Evolutionary conservation across 2,329 filamentous ascomycete species (phyloP).

Genomic region (Paraphaeosphaeria minitans): DNA sequence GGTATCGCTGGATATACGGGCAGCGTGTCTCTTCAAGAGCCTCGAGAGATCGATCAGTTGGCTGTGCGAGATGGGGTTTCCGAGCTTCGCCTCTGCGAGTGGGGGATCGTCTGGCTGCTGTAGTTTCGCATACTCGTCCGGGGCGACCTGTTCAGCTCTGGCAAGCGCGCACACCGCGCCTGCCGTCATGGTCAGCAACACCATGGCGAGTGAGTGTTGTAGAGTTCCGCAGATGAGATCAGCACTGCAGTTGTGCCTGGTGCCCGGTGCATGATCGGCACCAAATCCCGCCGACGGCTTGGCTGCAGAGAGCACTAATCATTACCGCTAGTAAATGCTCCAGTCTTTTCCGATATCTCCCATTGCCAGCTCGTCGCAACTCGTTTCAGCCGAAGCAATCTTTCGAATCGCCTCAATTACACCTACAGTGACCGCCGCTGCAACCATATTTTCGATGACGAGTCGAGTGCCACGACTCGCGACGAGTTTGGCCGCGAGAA

Average conservation of each 20-base stretch:
- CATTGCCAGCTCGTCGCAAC: slow-evolving; percentile 6
- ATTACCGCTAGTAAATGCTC: slow-evolving; percentile 12
- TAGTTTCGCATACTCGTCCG: slow-evolving; percentile 29
- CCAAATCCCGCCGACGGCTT: slow-evolving; percentile 1
- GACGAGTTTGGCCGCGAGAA: slow-evolving; percentile 32
- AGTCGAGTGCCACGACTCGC: slow-evolving; percentile 44
- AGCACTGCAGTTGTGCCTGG: background rate
- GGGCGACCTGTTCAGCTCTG: slow-evolving; percentile 29
- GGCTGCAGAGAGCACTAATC: background rate
- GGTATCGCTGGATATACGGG: slow-evolving; percentile 1
- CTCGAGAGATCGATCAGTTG: slow-evolving; percentile 70
- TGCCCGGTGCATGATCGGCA: background rate
- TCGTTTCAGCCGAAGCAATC: slow-evolving; percentile 18
- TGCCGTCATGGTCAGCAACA: slow-evolving; percentile 76
- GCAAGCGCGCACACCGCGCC: slow-evolving; percentile 68
- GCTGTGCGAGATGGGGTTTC: slow-evolving; percentile 72
- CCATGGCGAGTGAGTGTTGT: slow-evolving; percentile 58
- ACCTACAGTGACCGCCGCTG: slow-evolving; percentile 10
- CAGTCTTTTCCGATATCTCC: slow-evolving; percentile 30
- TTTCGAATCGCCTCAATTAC: slow-evolving; percentile 33
- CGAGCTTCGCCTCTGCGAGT: slow-evolving; percentile 58
- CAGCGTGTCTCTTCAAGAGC: slow-evolving; percentile 49
- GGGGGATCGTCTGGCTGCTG: slow-evolving; percentile 52
- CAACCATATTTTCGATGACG: slow-evolving; percentile 32
- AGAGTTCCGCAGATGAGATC: background rate